Percentiles rank a stretch among this genome's conserved stretches.
Evolutionary conservation across 164 flowering plant genomes (phyloP).

Genomic region (Warburgia ugandensis): DNA sequence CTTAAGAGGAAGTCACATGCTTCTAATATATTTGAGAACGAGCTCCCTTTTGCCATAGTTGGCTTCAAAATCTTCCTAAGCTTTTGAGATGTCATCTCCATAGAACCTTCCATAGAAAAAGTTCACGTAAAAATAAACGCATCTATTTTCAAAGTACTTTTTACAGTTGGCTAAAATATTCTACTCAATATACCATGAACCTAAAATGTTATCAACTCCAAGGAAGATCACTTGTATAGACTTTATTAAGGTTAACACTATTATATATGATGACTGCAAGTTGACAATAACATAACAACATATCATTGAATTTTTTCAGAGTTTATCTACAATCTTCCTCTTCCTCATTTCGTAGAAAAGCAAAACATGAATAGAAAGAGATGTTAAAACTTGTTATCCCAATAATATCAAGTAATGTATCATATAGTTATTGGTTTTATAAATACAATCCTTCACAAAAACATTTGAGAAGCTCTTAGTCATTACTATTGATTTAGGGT

Average conservation of each 20-base stretch:
- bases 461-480: conserved; percentile 5
- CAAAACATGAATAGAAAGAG: conserved; percentile 13
- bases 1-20: conserved; percentile 4
- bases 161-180: conserved; percentile 9
- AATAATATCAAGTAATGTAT: conserved; percentile 14
- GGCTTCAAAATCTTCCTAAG: background rate
- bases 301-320: background rate
- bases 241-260: conserved; percentile 4
- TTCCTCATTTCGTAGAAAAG: conserved; percentile 7
- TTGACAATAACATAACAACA: background rate
- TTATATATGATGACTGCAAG: conserved; percentile 2
- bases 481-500: conserved; percentile 8
- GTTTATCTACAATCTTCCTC: conserved; percentile 10
- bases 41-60: background rate
- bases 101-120: background rate
- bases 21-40: conserved; percentile 6
- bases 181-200: conserved; percentile 7
- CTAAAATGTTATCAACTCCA: conserved; percentile 1
- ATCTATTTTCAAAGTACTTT: background rate
- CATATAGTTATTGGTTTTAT: conserved; percentile 10
- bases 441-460: conserved; percentile 10
- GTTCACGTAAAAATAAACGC: conserved; percentile 6
- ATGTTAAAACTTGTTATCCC: conserved; percentile 13
- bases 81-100: conserved; percentile 3
- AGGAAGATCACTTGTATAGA: conserved; percentile 8